Percentiles rank a stretch among this genome's conserved stretches.
Evolutionary conservation across 2,329 filamentous ascomycete species (phyloP).

Genomic region (Xylariales sp.): DNA sequence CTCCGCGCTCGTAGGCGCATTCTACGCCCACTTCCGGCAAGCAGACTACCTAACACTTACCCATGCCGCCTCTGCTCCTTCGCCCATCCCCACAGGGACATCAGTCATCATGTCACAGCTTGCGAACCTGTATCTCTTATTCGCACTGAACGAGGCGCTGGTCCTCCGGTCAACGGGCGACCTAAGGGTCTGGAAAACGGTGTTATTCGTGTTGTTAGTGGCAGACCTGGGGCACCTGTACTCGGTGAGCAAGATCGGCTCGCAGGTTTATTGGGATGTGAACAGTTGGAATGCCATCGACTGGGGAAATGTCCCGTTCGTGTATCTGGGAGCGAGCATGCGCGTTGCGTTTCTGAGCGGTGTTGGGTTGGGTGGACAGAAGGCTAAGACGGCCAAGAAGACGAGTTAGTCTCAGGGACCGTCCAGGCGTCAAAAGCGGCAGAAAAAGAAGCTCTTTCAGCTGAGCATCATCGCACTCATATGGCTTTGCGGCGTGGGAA

Average conservation of each 20-base stretch:
- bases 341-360: constrained; percentile 55
- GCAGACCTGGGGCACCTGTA: constrained; percentile 76
- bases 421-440: no score
- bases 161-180: constrained; percentile 67
- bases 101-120: constrained; percentile 69
- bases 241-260: constrained; percentile 56
- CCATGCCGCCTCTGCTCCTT: constrained; percentile 46
- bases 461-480: no score
- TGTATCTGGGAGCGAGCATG: constrained; percentile 61
- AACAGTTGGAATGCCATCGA: constrained; percentile 62
- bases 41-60: constrained; percentile 60
- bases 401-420: no score
- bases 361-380: constrained; percentile 40
- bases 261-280: constrained; percentile 59
- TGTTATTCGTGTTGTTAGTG: constrained; percentile 63
- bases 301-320: constrained; percentile 65
- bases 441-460: no score
- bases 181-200: constrained; percentile 62
- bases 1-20: constrained; percentile 48
- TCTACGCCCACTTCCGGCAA: constrained; percentile 45
- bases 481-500: no score
- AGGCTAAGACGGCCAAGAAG: constrained; percentile 15
- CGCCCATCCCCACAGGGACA: constrained; percentile 52
- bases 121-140: constrained; percentile 72
- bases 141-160: constrained; percentile 71